Evolutionary conservation across 768 basidiomycete species (phyloP).

Genomic region (Mycena floridula): DNA sequence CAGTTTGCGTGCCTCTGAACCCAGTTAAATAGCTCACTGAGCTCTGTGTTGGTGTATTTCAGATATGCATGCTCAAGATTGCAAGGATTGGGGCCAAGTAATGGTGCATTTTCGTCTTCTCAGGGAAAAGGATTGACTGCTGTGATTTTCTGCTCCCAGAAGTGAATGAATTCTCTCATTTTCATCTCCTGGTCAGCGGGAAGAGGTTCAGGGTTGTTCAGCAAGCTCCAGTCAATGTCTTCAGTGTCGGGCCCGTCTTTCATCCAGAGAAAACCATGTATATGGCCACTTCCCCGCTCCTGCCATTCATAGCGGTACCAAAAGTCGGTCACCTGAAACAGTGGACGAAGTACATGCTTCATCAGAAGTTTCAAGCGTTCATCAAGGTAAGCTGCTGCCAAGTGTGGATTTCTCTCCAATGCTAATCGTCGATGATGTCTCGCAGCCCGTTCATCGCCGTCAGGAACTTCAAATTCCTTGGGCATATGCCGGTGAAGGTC

Average conservation of each 20-base stretch:
- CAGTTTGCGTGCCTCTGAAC: background rate
- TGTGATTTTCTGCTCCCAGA: background rate
- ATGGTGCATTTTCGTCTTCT: background rate
- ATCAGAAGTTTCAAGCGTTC: conserved; percentile 1
- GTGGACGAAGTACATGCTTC: conserved; percentile 1
- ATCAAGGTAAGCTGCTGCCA: conserved; percentile 5
- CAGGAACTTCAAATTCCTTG: background rate
- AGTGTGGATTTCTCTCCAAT: conserved; percentile 2
- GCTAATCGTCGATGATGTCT: background rate
- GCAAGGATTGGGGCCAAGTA: background rate
- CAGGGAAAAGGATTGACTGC: background rate
- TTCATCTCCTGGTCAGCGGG: background rate
- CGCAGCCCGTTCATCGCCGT: background rate
- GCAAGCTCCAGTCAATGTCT: conserved; percentile 1
- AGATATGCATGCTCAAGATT: background rate
- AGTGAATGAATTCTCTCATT: background rate
- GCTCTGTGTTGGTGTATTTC: background rate
- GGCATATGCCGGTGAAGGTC: conserved; percentile 1
- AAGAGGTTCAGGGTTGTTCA: background rate
- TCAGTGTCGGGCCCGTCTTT: conserved; percentile 4
- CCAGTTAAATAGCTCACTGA: background rate
- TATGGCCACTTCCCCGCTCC: conserved; percentile 6
- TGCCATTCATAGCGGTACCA: conserved; percentile 10
- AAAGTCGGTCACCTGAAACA: conserved; percentile 3
- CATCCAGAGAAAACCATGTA: conserved; percentile 7